Base-by-base conservation (phyloP, 75 land plant genomes). In the Chamaecyparis obtusa region DNA sequence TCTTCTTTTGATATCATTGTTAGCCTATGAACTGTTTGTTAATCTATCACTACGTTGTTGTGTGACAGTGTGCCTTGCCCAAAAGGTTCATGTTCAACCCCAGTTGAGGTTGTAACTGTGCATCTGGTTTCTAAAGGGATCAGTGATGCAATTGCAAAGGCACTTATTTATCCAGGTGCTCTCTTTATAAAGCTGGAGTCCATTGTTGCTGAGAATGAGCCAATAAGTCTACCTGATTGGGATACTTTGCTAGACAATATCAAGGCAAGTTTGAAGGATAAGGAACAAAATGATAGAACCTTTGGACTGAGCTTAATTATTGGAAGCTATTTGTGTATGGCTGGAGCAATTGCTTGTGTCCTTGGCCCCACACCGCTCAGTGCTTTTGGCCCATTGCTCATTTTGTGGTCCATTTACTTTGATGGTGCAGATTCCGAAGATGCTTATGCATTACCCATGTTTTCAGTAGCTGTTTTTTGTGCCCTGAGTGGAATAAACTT, bases 1-100 rank as follows among this genome's bases (percentile, higher is more conserved):
- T 43, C 46, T 43, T 33, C 14, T 36, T 41, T 43, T 79, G 49
- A 43, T 21, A 7, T 79, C 0, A 43, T 36, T 21, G 46, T 19
- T 9, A 79, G 46, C 19, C 41, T 24, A 79, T 9, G 19, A 41
- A 43, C 10, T 84, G 64, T 48, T 57, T 84, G 19, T 84, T 21
- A 49, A 51, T 51, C 6, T 51, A 51, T 35, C 27, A 9, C 64
- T 19, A 17, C 24, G 17, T 49, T 87, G 43, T 41, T 41, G 16
- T 57, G 54, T 76, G 39, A 87, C 84, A 89, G 90, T 86, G 87
- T 82, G 43, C 90, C 90, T 55, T 89, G 90, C 64, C 81, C 67
- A 17, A 89, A 89, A 75, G 88, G 90, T 30, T 79, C 54, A 32
- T 86, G 88, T 36, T 86, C 90, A 75, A 89, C 84, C 72, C 90